These are phyloP conservation scores for Pyracantha coccinea DNA, from an alignment of 331 rosid species.

Conservation along the genomic window DNA sequence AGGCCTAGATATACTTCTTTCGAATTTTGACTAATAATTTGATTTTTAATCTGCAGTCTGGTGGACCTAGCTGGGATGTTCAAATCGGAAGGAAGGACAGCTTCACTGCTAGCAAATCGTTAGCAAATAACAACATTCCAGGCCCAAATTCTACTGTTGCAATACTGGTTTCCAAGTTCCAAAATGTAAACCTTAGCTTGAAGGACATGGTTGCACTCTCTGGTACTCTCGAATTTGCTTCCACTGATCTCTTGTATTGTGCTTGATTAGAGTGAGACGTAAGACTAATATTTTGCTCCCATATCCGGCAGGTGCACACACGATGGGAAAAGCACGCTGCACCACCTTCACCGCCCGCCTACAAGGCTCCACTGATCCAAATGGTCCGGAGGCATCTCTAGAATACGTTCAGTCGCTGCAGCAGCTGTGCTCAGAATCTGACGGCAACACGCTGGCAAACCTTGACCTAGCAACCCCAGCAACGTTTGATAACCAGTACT, in stretches of 20 bases:
- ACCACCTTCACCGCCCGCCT: slow-evolving; percentile 46
- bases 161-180: slow-evolving; percentile 44
- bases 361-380: slow-evolving; percentile 17
- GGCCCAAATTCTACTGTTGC: slow-evolving; percentile 79
- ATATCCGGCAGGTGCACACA: slow-evolving; percentile 51
- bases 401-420: slow-evolving; percentile 53
- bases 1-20: neutral
- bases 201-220: slow-evolving; percentile 83
- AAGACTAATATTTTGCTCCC: neutral
- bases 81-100: slow-evolving; percentile 70
- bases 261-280: neutral
- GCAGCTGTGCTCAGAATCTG: slow-evolving; percentile 42
- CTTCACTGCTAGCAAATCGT: slow-evolving; percentile 46
- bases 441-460: slow-evolving; percentile 24
- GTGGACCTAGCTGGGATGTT: slow-evolving; percentile 84
- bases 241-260: neutral
- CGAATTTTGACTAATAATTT: neutral
- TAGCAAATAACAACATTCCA: slow-evolving; percentile 69
- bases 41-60: slow-evolving; percentile 35
- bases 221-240: slow-evolving; percentile 26
- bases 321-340: slow-evolving; percentile 84
- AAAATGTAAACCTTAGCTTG: slow-evolving; percentile 55
- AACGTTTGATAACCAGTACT: slow-evolving; percentile 74
- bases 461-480: slow-evolving; percentile 69
- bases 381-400: slow-evolving; percentile 14